Evolutionary conservation across 352 stramenopile genomes (phyloP).

Genomic region (Phytopythium ostracodes): DNA sequence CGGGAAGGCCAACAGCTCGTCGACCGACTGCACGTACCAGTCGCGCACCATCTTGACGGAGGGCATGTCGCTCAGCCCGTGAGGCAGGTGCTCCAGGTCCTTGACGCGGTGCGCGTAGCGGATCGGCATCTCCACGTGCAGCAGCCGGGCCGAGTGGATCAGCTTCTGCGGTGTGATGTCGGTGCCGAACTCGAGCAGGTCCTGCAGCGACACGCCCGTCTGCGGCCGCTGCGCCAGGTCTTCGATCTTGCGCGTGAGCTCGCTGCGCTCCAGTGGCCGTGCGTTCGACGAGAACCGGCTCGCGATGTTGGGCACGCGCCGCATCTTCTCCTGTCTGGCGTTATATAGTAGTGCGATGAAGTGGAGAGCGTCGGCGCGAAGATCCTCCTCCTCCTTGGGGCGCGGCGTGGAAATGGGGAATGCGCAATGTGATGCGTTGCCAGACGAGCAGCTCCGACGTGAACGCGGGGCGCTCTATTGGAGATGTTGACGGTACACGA

Average conservation of each 20-base stretch:
- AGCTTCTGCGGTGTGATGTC: constrained; percentile 81
- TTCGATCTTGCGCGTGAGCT: constrained; percentile 65
- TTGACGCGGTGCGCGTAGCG: constrained; percentile 95
- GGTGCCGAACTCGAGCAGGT: constrained; percentile 87
- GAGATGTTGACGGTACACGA: neutral
- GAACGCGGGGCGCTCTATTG: neutral
- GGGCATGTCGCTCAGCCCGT: constrained; percentile 93
- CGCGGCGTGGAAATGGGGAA: neutral
- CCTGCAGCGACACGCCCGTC: constrained; percentile 84
- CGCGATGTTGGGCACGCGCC: constrained; percentile 4
- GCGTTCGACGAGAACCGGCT: constrained; percentile 6
- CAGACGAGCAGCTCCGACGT: neutral
- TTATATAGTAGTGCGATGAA: no score
- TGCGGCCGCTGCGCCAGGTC: constrained; percentile 69
- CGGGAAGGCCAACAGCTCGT: constrained; percentile 90
- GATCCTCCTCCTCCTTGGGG: neutral
- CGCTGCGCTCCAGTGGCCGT: constrained; percentile 18
- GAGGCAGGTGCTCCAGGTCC: constrained; percentile 94
- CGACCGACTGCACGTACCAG: constrained; percentile 97
- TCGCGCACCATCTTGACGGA: constrained; percentile 94
- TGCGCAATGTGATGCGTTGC: neutral
- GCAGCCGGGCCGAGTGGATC: constrained; percentile 93
- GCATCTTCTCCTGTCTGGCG: neutral
- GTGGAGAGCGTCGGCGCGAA: no score
- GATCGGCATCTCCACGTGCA: constrained; percentile 98